Percentiles rank a stretch among this genome's conserved stretches.
phyloP scores from a whole-genome alignment of 169 alveolate species.

The Cryptosporidium sp. region DNA sequence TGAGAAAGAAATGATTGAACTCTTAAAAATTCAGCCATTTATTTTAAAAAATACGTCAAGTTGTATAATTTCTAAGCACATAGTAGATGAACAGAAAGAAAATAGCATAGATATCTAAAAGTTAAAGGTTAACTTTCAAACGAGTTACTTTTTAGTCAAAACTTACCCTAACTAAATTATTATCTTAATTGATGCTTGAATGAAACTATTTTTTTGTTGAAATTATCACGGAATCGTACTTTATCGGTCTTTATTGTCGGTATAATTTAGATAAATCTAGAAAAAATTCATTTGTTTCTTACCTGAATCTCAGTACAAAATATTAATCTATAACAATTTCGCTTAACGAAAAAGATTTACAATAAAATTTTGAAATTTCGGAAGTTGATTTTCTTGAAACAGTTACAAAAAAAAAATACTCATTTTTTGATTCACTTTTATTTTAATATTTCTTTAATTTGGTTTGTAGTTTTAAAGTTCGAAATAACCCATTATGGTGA shows the following conservation, averaged over 20 bases:
- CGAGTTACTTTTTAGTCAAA: not conserved
- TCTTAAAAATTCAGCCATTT: not conserved
- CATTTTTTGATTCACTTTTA: not conserved
- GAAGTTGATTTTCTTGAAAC: not conserved
- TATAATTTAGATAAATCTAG: not conserved
- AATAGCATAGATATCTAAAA: not conserved
- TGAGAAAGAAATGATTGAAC: not conserved
- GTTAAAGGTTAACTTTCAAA: not conserved
- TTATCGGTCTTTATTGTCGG: not conserved
- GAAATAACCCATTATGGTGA: not conserved
- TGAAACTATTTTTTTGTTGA: not conserved
- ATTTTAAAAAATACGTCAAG: not conserved
- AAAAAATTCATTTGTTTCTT: not conserved
- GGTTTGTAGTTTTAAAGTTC: too few species aligned
- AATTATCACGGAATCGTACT: not conserved
- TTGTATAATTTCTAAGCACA: not conserved
- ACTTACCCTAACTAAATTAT: constrained; percentile 10
- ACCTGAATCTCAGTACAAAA: not conserved
- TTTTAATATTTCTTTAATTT: too few species aligned
- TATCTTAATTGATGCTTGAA: not conserved
- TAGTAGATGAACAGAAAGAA: not conserved
- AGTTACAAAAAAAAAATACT: not conserved
- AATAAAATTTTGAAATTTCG: too few species aligned
- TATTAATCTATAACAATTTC: not conserved
- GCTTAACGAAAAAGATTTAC: not conserved